These are phyloP conservation scores for Alternaria dauci DNA, from an alignment of 2,329 filamentous ascomycete genomes.

Conservation along the genomic window DNA sequence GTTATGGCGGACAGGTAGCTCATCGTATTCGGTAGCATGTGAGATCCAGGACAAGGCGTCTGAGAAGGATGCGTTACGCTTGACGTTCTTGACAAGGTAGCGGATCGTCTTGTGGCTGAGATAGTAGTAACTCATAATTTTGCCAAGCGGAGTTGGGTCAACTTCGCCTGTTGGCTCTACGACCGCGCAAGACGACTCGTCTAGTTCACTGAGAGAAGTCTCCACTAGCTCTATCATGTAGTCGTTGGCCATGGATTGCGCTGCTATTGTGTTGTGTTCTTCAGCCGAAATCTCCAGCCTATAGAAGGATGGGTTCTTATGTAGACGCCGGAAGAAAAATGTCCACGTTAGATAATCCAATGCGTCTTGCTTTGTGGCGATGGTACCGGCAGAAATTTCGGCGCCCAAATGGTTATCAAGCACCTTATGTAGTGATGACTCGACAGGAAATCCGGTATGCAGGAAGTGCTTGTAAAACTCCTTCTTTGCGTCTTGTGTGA, in stretches of 20 bases:
- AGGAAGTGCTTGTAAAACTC: slow-evolving; percentile 99
- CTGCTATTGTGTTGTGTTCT: slow-evolving; percentile 85
- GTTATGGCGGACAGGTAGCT: slow-evolving; percentile 96
- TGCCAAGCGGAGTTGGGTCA: slow-evolving; percentile 87
- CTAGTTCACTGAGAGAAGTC: slow-evolving; percentile 81
- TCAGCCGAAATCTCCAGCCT: slow-evolving; percentile 92
- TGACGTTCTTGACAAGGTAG: slow-evolving; percentile 78
- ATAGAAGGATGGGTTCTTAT: slow-evolving; percentile 99
- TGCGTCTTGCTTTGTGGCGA: slow-evolving; percentile 93
- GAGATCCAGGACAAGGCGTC: slow-evolving; percentile 94
- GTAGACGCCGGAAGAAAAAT: slow-evolving; percentile 95
- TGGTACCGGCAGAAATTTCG: slow-evolving; percentile 91
- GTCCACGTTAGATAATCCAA: slow-evolving; percentile 99
- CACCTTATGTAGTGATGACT: slow-evolving; percentile 94
- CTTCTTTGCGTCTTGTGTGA: slow-evolving; percentile 97
- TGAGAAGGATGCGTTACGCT: slow-evolving; percentile 76
- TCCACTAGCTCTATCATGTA: slow-evolving; percentile 95
- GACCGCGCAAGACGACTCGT: slow-evolving; percentile 82
- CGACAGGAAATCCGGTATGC: slow-evolving; percentile 96
- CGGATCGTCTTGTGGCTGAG: slow-evolving; percentile 92
- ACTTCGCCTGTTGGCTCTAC: slow-evolving; percentile 88
- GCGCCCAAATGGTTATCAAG: slow-evolving; percentile 96
- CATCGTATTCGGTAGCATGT: slow-evolving; percentile 92
- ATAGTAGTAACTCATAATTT: slow-evolving; percentile 99
- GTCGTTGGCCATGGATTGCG: slow-evolving; percentile 87